Conservation (phyloP, 495 filamentous ascomycete species). For the Podospora fimiseda region DNA sequence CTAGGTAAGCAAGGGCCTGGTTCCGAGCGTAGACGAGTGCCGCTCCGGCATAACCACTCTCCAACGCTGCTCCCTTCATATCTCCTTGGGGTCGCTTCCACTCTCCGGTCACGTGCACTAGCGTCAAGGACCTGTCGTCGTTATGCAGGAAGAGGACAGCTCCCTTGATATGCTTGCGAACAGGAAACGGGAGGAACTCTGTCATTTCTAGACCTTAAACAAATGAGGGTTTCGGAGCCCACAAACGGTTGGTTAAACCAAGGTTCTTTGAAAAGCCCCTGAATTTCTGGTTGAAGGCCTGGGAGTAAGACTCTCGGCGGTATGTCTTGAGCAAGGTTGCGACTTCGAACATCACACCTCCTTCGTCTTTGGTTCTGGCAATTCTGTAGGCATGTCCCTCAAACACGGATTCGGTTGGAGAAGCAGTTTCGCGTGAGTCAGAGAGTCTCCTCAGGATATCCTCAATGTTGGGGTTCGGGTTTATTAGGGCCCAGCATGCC, state of each 20-base stretch:
- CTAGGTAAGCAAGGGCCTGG: constrained; percentile 22
- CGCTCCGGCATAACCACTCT: constrained; percentile 26
- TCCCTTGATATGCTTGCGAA: constrained; percentile 22
- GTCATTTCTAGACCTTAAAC: constrained; percentile 21
- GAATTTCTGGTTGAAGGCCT: constrained; percentile 20
- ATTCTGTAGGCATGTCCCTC: constrained; percentile 15
- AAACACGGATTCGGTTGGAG: constrained; percentile 21
- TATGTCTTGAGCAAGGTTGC: constrained; percentile 24
- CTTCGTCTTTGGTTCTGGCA: constrained; percentile 18
- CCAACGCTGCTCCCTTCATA: constrained; percentile 21
- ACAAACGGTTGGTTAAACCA: constrained; percentile 30
- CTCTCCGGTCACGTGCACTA: constrained; percentile 31
- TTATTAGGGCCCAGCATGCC: constrained; percentile 17
- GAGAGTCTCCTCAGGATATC: constrained; percentile 17
- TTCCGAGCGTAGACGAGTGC: constrained; percentile 27
- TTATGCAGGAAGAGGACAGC: constrained; percentile 25
- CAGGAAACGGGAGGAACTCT: constrained; percentile 25
- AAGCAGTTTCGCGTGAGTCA: constrained; percentile 19
- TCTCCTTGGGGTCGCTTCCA: constrained; percentile 23
- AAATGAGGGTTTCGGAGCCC: constrained; percentile 26
- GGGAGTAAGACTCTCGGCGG: constrained; percentile 9
- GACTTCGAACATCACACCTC: constrained; percentile 12
- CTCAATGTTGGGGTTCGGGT: constrained; percentile 25
- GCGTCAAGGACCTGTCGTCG: constrained; percentile 18
- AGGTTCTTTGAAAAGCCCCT: constrained; percentile 22